Evolutionary conservation across 139 green algal genomes (phyloP).

Genomic region (Chlorella ohadii): DNA sequence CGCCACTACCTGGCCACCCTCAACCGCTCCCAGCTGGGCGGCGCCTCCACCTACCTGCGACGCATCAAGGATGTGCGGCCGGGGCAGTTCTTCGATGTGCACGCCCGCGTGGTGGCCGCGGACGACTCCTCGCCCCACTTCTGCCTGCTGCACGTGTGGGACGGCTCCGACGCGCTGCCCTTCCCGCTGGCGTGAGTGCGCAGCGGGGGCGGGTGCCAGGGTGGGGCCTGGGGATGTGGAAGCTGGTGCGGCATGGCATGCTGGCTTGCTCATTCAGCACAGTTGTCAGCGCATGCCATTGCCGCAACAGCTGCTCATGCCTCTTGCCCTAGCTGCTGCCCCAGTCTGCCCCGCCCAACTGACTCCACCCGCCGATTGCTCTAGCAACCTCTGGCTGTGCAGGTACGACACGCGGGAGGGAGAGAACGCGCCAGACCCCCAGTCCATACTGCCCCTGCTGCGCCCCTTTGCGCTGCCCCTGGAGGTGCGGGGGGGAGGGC

Average conservation of each 20-base stretch:
- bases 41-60: slow-evolving; percentile 37
- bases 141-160: slow-evolving; percentile 51
- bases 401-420: slow-evolving; percentile 23
- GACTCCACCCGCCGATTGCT: no score
- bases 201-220: neutral
- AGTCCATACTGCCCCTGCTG: neutral
- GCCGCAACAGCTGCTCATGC: no score
- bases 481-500: neutral
- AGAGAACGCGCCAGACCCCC: neutral
- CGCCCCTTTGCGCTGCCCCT: slow-evolving; percentile 22
- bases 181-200: slow-evolving; percentile 27
- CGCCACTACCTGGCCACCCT: slow-evolving; percentile 17
- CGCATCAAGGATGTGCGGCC: slow-evolving; percentile 40
- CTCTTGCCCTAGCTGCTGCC: no score
- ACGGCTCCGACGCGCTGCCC: slow-evolving; percentile 51
- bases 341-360: no score
- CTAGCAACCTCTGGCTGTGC: no score
- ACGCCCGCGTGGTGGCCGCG: slow-evolving; percentile 23
- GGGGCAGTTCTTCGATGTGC: slow-evolving; percentile 41
- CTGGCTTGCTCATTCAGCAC: neutral
- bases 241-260: neutral
- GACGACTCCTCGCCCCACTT: neutral
- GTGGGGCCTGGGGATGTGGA: no score
- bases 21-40: neutral
- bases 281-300: neutral